phyloP scores from a whole-genome alignment of 352 stramenopile genomes.

The Globisporangium nunn region DNA sequence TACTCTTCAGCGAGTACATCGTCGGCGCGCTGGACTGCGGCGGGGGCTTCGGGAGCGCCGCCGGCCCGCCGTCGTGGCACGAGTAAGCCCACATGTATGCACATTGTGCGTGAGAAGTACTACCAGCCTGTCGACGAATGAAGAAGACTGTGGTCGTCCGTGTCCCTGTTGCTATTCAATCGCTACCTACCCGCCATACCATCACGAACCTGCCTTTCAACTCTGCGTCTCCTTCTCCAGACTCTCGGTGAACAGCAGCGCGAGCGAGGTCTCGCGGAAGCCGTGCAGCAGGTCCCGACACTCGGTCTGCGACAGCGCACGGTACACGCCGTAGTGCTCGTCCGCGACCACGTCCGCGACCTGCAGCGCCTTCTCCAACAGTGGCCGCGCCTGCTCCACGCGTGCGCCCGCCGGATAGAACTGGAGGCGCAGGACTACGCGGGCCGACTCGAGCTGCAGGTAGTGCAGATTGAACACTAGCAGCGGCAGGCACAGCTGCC shows the following conservation, averaged over 20 bases:
- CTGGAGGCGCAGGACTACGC: constrained; percentile 57
- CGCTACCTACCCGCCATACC: not conserved
- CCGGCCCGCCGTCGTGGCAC: constrained; percentile 13
- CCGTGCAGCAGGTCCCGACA: constrained; percentile 58
- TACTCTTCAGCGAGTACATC: constrained; percentile 32
- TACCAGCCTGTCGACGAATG: not conserved
- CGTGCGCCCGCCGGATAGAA: constrained; percentile 57
- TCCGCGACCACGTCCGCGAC: constrained; percentile 75
- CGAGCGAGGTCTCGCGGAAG: constrained; percentile 64
- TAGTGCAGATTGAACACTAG: constrained; percentile 73
- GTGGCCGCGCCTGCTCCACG: constrained; percentile 39
- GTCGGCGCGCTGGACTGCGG: constrained; percentile 45
- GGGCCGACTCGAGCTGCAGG: constrained; percentile 71
- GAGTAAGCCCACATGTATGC: not conserved
- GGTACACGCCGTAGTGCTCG: constrained; percentile 64
- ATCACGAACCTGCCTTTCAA: not conserved
- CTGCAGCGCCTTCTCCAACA: constrained; percentile 69
- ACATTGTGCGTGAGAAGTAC: not conserved
- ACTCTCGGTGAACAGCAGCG: constrained; percentile 43
- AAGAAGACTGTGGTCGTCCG: not conserved
- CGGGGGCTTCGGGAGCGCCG: constrained; percentile 29
- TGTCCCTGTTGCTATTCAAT: not conserved
- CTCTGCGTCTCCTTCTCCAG: not conserved
- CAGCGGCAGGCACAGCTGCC: constrained; percentile 51
- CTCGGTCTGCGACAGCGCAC: constrained; percentile 51